These are phyloP conservation scores for Xanthoconium separans DNA, from an alignment of 1,284 basidiomycete species.

Conservation along the genomic window DNA sequence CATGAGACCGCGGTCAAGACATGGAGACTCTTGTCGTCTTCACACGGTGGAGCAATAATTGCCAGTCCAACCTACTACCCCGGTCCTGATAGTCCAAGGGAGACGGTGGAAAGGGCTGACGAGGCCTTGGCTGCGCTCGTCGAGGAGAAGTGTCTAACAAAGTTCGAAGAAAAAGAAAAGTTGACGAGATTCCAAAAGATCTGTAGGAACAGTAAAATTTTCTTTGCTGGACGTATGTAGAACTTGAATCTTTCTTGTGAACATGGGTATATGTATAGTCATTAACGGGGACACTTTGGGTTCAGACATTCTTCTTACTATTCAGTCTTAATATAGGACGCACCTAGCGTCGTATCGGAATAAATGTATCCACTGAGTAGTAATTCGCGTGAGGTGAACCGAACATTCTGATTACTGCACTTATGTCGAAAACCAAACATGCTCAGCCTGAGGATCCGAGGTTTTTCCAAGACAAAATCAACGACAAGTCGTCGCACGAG, in stretches of 20 bases:
- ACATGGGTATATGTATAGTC: neutral
- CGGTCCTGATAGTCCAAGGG: constrained; percentile 8
- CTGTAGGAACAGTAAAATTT: constrained; percentile 15
- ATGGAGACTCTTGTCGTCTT: constrained; percentile 19
- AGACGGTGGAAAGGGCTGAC: constrained; percentile 20
- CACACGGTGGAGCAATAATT: constrained; percentile 10
- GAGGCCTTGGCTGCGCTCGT: constrained; percentile 18
- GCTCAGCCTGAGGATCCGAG: no score
- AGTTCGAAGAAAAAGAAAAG: constrained; percentile 22
- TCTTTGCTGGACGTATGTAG: constrained; percentile 22
- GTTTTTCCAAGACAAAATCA: no score
- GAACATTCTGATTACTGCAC: no score
- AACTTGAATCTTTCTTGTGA: neutral
- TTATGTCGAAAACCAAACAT: no score
- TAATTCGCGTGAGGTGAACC: no score
- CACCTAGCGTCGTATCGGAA: no score
- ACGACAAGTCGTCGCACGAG: no score
- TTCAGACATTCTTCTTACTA: neutral
- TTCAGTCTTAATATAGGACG: no score
- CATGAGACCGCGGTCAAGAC: constrained; percentile 13
- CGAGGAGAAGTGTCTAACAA: constrained; percentile 23
- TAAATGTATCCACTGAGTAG: no score
- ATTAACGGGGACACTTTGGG: neutral
- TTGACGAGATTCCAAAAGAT: constrained; percentile 24
- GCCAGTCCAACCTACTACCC: constrained; percentile 27